A percentile compares a stretch with the other conserved stretches of the same genome.
phyloP scores from a whole-genome alignment of 805 yeast genomes.

The Tetrapisispora pingtungensis region DNA sequence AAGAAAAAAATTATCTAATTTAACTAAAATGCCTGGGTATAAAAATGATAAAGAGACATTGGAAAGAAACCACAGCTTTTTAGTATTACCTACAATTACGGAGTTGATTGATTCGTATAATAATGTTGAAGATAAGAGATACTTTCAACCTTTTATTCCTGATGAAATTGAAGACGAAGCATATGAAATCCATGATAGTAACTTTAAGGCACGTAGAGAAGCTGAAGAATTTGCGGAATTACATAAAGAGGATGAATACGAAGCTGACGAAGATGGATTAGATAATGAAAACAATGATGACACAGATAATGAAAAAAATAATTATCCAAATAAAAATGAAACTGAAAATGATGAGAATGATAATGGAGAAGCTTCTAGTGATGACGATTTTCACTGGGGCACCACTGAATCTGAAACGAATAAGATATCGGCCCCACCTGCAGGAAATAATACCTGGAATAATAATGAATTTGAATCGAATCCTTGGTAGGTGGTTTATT shows the following conservation, averaged over 20 bases:
- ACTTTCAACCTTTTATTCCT: conserved; percentile 66
- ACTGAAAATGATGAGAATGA: conserved; percentile 12
- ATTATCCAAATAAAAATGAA: not conserved
- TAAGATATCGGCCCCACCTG: conserved; percentile 30
- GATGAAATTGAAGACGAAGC: conserved; percentile 57
- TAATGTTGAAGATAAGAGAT: conserved; percentile 34
- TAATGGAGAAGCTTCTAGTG: conserved; percentile 40
- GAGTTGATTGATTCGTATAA: conserved; percentile 74
- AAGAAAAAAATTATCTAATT: conserved; percentile 27
- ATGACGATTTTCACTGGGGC: conserved; percentile 40
- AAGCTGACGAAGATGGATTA: conserved; percentile 6
- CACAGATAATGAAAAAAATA: conserved; percentile 5
- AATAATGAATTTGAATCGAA: conserved; percentile 48
- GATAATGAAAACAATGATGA: conserved; percentile 7
- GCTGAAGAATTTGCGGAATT: conserved; percentile 10
- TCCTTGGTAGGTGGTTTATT: conserved; percentile 43
- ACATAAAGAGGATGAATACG: conserved; percentile 6
- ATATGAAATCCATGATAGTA: conserved; percentile 52
- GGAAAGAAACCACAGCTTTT: conserved; percentile 43
- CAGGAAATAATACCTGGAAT: conserved; percentile 25
- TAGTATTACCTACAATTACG: conserved; percentile 59
- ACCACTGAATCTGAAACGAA: conserved; percentile 11
- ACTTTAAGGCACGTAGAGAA: conserved; percentile 19
- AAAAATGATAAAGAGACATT: conserved; percentile 31
- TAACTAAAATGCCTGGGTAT: conserved; percentile 10